Conservation (phyloP, 1,284 basidiomycete genomes). For the Lentinula novae-zelandiae region DNA sequence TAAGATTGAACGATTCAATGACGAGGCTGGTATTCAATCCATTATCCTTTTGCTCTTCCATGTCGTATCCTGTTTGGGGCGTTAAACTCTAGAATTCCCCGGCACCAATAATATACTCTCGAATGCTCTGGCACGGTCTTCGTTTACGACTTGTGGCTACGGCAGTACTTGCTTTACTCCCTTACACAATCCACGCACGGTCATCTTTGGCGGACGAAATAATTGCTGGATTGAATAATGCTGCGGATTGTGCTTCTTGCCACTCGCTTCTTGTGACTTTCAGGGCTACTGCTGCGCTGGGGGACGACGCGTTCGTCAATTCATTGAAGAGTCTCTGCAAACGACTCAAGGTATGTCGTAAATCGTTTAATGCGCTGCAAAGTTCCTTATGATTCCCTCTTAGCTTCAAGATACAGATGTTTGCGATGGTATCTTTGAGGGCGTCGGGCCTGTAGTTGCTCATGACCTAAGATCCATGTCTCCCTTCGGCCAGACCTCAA, state of each 20-base stretch:
- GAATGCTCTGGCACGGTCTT: conserved; percentile 1
- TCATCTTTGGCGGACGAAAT: conserved; percentile 33
- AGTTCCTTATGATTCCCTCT: not conserved
- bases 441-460: conserved; percentile 10
- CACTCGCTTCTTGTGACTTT: conserved; percentile 41
- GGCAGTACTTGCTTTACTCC: not conserved
- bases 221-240: conserved; percentile 34
- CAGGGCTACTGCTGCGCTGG: conserved; percentile 37
- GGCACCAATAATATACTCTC: not conserved
- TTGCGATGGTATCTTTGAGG: conserved; percentile 8
- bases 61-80: not conserved
- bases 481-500: conserved; percentile 12
- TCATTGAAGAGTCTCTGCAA: conserved; percentile 40
- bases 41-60: not conserved
- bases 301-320: conserved; percentile 37
- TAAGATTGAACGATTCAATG: not conserved
- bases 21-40: not conserved
- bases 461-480: conserved; percentile 14
- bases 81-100: not conserved
- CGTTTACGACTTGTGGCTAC: not conserved
- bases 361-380: not conserved
- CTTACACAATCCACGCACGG: not conserved
- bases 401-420: conserved; percentile 16
- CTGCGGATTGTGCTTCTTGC: conserved; percentile 43
- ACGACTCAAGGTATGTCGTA: conserved; percentile 27